Percentiles rank a stretch among this genome's conserved stretches.
Conservation (phyloP, 2,329 filamentous ascomycete genomes). For the Fusarium buxicola region DNA sequence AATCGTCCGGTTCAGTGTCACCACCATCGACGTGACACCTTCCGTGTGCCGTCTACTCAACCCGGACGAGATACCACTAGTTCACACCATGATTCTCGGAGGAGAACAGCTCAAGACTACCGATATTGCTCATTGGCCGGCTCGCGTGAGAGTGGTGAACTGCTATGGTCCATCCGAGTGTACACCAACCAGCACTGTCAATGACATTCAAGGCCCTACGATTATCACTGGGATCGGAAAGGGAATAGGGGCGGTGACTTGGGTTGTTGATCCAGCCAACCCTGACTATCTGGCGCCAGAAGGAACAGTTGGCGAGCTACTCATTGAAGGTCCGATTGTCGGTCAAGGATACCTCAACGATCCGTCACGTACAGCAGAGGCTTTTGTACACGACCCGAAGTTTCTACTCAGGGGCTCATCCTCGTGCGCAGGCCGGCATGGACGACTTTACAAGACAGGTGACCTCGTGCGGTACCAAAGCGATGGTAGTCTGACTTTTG, state of each 20-base stretch:
- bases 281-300: neutral
- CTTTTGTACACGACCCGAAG: neutral
- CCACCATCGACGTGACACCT: constrained; percentile 13
- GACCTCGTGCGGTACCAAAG: constrained; percentile 56
- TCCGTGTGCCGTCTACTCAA: constrained; percentile 14
- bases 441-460: constrained; percentile 57
- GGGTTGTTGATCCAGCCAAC: constrained; percentile 13
- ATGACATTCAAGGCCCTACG: neutral
- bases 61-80: constrained; percentile 1
- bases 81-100: constrained; percentile 8
- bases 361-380: neutral
- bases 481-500: constrained; percentile 50
- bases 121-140: constrained; percentile 6
- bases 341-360: constrained; percentile 16
- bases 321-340: constrained; percentile 12
- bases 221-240: neutral
- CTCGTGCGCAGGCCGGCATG: neutral
- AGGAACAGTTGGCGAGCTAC: constrained; percentile 6
- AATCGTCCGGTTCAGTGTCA: constrained; percentile 4
- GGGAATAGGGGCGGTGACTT: neutral
- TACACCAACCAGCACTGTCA: constrained; percentile 7
- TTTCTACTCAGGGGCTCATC: constrained; percentile 1
- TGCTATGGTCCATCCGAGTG: constrained; percentile 18
- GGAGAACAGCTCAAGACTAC: constrained; percentile 7
- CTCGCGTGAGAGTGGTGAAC: constrained; percentile 1